Conservation (phyloP, 2,329 filamentous ascomycete genomes). For the Pseudogymnoascus verrucosus region DNA sequence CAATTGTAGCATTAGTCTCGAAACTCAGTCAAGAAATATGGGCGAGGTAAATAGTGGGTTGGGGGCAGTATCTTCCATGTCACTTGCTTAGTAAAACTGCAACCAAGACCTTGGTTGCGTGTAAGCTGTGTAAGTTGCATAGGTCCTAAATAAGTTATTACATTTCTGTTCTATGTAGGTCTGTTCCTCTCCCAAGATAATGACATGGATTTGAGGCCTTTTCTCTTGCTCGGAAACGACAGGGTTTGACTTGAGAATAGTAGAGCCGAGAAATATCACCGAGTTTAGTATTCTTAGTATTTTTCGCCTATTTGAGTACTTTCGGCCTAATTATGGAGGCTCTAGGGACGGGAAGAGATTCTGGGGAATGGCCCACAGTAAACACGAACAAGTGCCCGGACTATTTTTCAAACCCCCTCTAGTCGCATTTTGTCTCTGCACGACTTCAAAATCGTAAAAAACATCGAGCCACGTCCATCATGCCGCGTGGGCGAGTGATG, state of each 20-base stretch:
- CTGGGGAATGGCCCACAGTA: not conserved
- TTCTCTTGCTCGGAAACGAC: not conserved
- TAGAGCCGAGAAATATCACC: not conserved
- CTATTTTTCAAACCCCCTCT: no score
- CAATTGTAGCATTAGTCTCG: not conserved
- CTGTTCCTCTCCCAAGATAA: not conserved
- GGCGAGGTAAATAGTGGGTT: not conserved
- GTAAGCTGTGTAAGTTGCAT: not conserved
- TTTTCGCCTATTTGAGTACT: not conserved
- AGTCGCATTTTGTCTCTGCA: not conserved
- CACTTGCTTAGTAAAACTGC: not conserved
- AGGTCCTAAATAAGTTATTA: not conserved
- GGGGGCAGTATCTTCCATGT: not conserved
- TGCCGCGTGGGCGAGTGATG: not conserved
- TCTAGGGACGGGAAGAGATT: not conserved
- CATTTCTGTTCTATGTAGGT: not conserved
- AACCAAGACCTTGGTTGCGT: not conserved
- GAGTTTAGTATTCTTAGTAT: not conserved
- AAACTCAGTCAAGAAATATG: not conserved
- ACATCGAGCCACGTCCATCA: not conserved
- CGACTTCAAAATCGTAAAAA: not conserved
- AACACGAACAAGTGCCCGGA: no score
- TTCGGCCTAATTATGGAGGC: not conserved
- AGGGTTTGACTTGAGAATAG: not conserved
- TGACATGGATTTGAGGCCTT: not conserved